Conservation (phyloP, 2,329 filamentous ascomycete genomes). For the Ceratocystis cacaofunesta region DNA sequence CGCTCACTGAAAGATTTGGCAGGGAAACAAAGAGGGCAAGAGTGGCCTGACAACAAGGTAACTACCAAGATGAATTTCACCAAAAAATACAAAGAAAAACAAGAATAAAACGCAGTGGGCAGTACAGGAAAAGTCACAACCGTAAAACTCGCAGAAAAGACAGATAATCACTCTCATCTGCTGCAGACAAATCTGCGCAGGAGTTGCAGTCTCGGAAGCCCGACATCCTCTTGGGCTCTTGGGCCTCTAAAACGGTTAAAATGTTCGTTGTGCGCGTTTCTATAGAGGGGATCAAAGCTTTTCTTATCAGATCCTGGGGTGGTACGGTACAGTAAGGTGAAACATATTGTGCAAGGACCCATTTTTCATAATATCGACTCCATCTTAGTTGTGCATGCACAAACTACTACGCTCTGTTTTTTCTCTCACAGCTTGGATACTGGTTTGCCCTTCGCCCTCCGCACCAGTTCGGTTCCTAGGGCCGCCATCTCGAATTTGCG, state of each 20-base stretch:
- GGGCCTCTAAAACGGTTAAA: neutral
- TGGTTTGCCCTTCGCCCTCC: slow-evolving; percentile 28
- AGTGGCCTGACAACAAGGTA: neutral
- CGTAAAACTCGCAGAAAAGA: neutral
- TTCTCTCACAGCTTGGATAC: slow-evolving; percentile 24
- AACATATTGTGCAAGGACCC: neutral
- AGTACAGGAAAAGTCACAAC: neutral
- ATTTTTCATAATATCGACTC: neutral
- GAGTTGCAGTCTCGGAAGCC: neutral
- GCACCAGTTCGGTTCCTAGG: slow-evolving; percentile 39
- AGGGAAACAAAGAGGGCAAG: neutral
- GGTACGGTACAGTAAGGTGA: neutral
- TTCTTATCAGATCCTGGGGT: slow-evolving; percentile 6
- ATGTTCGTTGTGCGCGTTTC: neutral
- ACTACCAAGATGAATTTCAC: neutral
- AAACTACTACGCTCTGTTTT: neutral
- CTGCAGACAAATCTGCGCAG: too few relatives aligned
- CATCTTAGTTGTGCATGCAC: neutral
- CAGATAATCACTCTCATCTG: neutral
- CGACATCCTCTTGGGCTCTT: neutral
- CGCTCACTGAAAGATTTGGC: neutral
- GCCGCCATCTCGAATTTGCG: slow-evolving; percentile 50
- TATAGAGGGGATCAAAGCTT: neutral
- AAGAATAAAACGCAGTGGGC: neutral
- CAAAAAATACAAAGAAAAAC: neutral